Evolutionary conservation across 2,329 filamentous ascomycete species (phyloP), one percentile per base, ranked within the genome.

Genomic region (Thermothelomyces thermophilus): DNA sequence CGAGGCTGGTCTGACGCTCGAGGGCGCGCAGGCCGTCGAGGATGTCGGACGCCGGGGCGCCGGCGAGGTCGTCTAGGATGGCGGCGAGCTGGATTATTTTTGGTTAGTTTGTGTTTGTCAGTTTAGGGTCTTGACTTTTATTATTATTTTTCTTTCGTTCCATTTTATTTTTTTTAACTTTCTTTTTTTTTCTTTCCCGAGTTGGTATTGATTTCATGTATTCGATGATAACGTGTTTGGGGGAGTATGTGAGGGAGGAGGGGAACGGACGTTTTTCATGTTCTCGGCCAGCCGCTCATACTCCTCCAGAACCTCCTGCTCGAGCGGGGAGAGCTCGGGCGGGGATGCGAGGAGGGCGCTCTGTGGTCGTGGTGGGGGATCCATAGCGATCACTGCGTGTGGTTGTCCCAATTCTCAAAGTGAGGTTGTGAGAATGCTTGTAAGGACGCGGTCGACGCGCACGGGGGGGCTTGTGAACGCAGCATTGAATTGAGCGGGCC

Each of bases 251-350:
- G n/a, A n/a, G n/a, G 19, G 2, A 2, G n/a, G 7, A 2, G 7
- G 22, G 33, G 30, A 35, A 40, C 33, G 14, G 14, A 53, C 46
- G 26, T 86, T 86, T 63, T 94, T 95, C 77, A 98, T 84, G 64
- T 97, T 98, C 60, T 86, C 84, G 0, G 91, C 80, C 28, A 98
- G 71, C 13, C 85, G 78, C 59, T 91, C 83, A 64, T 98, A 98
- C 68, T 98, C 93, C 55, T 97, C 90, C 1, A 98, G 75, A 1
- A 98, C 86, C 65, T 97, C 89, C 67, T 95, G 90, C 71, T 98
- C 90, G 7, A 95, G 78, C 4, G 89, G 85, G 1, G 84, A 78
- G 54, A 95, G 73, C 61, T 84, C 80, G 19, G 76, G 74, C 28
- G 71, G 69, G 2, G 70, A 67, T 35, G 71, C 19, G 55, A 53